Evolutionary conservation across 495 filamentous ascomycete species (phyloP), one percentile per base, ranked within the genome.

Genomic region (Penicillium diatomitis): DNA sequence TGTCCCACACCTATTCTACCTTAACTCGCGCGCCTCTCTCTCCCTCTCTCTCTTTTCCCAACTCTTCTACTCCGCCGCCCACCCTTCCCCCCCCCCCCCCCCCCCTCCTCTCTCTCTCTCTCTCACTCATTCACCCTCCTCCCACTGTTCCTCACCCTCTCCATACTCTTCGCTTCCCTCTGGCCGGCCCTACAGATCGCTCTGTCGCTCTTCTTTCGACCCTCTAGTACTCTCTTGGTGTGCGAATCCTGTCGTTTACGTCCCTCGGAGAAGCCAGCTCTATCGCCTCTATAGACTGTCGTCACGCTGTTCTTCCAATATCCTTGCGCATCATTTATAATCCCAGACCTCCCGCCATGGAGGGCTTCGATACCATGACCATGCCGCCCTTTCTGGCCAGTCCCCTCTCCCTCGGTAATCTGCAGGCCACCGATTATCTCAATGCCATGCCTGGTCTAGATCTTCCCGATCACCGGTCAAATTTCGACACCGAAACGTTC

Each of bases 351-450:
- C 55, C 58, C 63, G 65, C 61, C 62, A 82, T 85, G 76, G 76
- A 83, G 58, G 74, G 78, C 62, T 85, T 79, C 67, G 80, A 84
- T 57, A 76, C 75, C 52, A 78, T 80, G 66, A 73, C 74, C 57
- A 80, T 84, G 77, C 74, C 60, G 41, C 59, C 78, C 38, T 84
- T 82, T 58, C 57, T 83, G 62, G 70, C 76, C 27, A 76, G 69
- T 51, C 73, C 77, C 45, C 63, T 81, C 46, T 72, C 76, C 35
- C 66, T 81, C 44, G 64, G 67, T 46, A 72, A 74, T 67, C 63
- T 77, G 37, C 73, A 77, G 50, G 61, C 65, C 43, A 55, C 71
- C 33, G 77, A 81, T 53, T 80, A 80, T 62, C 71, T 76, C 39
- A 68, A 63, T 56, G 60, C 69, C 12, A 63, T 83, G 58, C 65